Base-by-base conservation (phyloP, 2,329 filamentous ascomycete species). In the Aspergillus bombycis region DNA sequence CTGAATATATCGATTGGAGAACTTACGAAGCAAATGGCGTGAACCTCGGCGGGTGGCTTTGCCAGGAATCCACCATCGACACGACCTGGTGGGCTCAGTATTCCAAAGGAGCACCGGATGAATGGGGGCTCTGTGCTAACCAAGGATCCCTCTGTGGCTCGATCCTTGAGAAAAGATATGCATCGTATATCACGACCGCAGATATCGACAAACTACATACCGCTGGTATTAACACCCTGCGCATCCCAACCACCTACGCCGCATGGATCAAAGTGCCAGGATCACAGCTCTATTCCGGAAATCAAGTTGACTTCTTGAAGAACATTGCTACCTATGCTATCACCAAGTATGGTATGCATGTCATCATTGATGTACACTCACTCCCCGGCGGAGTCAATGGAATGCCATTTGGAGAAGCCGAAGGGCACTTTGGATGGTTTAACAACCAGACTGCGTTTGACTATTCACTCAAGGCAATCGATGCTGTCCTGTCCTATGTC, bases 291-390 rank as follows among this genome's bases (percentile, higher is more conserved):
- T 72, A 74, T 55, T 67, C 65, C 10, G 72, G 72, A 2, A 61
- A 67, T 14, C 72, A 73, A 48, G 65, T 60, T 2, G 19, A 26
- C 3, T 62, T 70, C 52, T 58, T 73, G 3, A 61, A 61, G 9
- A 36, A 62, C 8, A 72, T 74, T 16, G 63, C 71, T 0, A 60
- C 64, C 14, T 65, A 74, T 53, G 70, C 70, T 1, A 72, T 73
- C 43, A 43, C 55, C 2, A 64, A 62, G 30, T 65, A 74, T 38
- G 57, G 55, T 14, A 74, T 73, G 71, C 72, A 71, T 23, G 62
- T 74, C 16, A 60, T 73, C 9, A 23, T 74, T 21, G 71, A 73
- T n/a, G 57, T 73, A 1, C 71, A 74, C 54, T 72, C 68, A 2
- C 65, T 74, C 0, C 71, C 71, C 1, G 72, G 70, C 4, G 71